Base-by-base conservation (phyloP, 179 eudicot genomes). In the Beta corolliflora region DNA sequence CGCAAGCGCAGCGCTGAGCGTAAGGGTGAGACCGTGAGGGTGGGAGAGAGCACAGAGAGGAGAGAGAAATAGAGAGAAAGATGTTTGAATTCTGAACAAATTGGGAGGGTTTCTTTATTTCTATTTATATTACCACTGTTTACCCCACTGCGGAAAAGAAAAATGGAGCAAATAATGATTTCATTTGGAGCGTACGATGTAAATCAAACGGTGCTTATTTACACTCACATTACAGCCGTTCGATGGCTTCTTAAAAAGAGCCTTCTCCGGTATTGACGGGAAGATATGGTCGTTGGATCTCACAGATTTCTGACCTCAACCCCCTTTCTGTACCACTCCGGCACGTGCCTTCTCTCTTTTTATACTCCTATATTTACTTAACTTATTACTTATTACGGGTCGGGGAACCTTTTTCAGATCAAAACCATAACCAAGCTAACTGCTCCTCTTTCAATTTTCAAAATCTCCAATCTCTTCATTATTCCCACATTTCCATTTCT, bases 231-330 rank as follows among this genome's bases (percentile, higher is more conserved):
- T 3, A 11, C 1, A 29, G 69, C 69, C 69, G 69, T 64, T 25
- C 41, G 69, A 64, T 64, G 6, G 3, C 55, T 11, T 11, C 55
- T 52, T 52, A 55, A 11, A 55, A 55, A 29, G 8, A 12, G 12
- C 16, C 36, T 63, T 63, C 67, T 64, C 69, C 69, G 69, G 12
- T 64, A 3, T 64, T 64, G 69, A 29, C 44, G 69, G 44, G 41
- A 25, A 64, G 69, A 64, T 64, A 64, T 64, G 69, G 69, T 64
- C 69, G 69, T 64, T 29, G 44, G 44, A 64, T 64, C 69, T 64
- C 41, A 25, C 16, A 23, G 16, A 64, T 64, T 29, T 64, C 69
- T 25, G 29, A 25, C 29, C 29, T 25, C 29, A 25, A 25, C 29
- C 29, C 29, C 29, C 29, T 64, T 64, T 64, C 69, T 64, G 69